phyloP scores from a whole-genome alignment of 2,329 filamentous ascomycete genomes.

The Colletotrichum filicis region DNA sequence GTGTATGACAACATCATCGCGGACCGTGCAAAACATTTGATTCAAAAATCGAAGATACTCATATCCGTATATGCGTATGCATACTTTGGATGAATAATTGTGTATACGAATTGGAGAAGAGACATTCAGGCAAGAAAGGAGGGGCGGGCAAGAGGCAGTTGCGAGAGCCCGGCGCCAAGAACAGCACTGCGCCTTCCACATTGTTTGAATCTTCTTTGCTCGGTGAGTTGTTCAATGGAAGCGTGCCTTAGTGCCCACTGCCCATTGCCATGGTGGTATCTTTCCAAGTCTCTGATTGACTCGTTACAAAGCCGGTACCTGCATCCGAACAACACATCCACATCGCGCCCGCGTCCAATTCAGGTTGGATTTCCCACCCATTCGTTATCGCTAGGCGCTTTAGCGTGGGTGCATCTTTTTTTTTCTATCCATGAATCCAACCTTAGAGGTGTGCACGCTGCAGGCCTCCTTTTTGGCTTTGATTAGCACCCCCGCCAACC shows the following conservation, averaged over 20 bases:
- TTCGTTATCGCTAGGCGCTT: not conserved
- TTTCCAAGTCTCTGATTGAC: constrained; percentile 3
- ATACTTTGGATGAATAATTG: too few relatives aligned
- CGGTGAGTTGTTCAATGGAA: not conserved
- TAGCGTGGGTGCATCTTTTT: too few relatives aligned
- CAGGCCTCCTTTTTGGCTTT: too few relatives aligned
- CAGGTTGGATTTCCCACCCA: not conserved
- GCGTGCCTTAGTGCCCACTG: too few relatives aligned
- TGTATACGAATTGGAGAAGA: too few relatives aligned
- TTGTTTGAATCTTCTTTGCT: not conserved
- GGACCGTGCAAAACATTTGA: not conserved
- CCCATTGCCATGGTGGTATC: not conserved
- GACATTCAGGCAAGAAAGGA: not conserved
- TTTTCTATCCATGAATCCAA: too few relatives aligned
- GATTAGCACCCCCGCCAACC: too few relatives aligned
- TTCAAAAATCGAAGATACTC: too few relatives aligned
- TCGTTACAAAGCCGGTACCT: constrained; percentile 31
- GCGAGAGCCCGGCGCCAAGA: constrained; percentile 6
- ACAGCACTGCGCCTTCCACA: not conserved
- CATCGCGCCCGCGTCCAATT: constrained; percentile 3
- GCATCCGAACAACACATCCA: constrained; percentile 31
- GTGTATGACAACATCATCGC: constrained; percentile 24
- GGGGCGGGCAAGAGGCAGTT: not conserved
- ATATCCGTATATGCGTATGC: too few relatives aligned
- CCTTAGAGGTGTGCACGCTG: too few relatives aligned